Evolutionary conservation across 2,329 filamentous ascomycete genomes (phyloP).

Genomic region (Apiospora kogelbergensis): DNA sequence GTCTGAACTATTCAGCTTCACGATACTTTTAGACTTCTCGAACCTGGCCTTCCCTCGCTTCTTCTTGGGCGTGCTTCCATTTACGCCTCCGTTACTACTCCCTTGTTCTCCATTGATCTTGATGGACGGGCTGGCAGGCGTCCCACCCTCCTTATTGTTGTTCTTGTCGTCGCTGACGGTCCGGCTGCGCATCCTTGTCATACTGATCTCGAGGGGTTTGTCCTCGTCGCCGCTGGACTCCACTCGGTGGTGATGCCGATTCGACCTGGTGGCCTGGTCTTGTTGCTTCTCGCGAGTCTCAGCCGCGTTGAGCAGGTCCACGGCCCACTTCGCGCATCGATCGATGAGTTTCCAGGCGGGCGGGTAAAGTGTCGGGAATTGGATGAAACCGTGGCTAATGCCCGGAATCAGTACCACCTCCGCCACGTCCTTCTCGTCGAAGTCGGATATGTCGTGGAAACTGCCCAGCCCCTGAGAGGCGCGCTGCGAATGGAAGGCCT

Average conservation of each 20-base stretch:
- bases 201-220: conserved; percentile 76
- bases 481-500: conserved; percentile 48
- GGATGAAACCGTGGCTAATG: conserved; percentile 89
- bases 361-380: conserved; percentile 85
- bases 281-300: conserved; percentile 38
- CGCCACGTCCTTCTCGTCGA: conserved; percentile 72
- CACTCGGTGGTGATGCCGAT: conserved; percentile 48
- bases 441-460: conserved; percentile 50
- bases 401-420: conserved; percentile 86
- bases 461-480: conserved; percentile 53
- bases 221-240: conserved; percentile 80
- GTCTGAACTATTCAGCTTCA: conserved; percentile 57
- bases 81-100: conserved; percentile 12
- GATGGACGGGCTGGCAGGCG: conserved; percentile 15
- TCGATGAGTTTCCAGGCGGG: conserved; percentile 88
- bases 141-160: background rate
- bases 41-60: conserved; percentile 25
- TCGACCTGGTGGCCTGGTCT: conserved; percentile 17
- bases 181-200: conserved; percentile 47
- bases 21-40: conserved; percentile 44
- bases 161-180: conserved; percentile 25
- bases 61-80: conserved; percentile 23
- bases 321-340: conserved; percentile 77
- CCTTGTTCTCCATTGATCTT: conserved; percentile 18
- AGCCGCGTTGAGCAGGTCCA: conserved; percentile 66